Evolutionary conservation across 2,329 filamentous ascomycete genomes (phyloP), one percentile per base, ranked within the genome.

Genomic region (Phialophora macrospora): DNA sequence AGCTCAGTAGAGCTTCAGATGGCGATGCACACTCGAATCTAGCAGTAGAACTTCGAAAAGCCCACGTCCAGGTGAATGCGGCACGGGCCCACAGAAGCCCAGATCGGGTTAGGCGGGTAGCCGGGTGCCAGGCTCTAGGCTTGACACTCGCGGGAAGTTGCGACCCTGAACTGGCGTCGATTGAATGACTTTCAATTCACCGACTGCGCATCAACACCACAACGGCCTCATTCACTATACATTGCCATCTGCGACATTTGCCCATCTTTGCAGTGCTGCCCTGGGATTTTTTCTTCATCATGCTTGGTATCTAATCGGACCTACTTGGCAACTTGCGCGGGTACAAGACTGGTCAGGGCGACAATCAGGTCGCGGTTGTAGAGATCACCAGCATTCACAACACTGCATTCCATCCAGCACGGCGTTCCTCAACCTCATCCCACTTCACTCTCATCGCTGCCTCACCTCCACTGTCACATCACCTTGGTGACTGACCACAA

Each of bases 301-400:
- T 62, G 59, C 51, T 62, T 34, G 14, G 12, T 20, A 62, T 55
- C n/a, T 62, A 62, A 51, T 26, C 44, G 12, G 5, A 46, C 32
- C 30, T 44, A 22, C 22, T 22, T 66, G 41, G 30, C 44, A 20
- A 46, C 32, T 28, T 51, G 59, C 59, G 44, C 38, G 28, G 38
- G 30, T 9, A 26, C 22, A 46, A 24, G 41, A 60, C 49, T 59
- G 44, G 4, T 62, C 46, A 44, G 63, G 63, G 41, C 52, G 59
- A 59, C 55, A 63, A 63, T 22, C 46, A 34, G 66, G 66, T 68
- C 66, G 66, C 66, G 66, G 60, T 52, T 63, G 63, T 60, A 52
- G 66, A 68, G 62, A 44, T 63, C 66, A 44, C 66, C 63, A 58
- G 20, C 58, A 63, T 63, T 59, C 64, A 46, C 30, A 57, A 34